Base-by-base conservation (phyloP, 176 grass and related monocot genomes). In the Phoenix roebelenii region DNA sequence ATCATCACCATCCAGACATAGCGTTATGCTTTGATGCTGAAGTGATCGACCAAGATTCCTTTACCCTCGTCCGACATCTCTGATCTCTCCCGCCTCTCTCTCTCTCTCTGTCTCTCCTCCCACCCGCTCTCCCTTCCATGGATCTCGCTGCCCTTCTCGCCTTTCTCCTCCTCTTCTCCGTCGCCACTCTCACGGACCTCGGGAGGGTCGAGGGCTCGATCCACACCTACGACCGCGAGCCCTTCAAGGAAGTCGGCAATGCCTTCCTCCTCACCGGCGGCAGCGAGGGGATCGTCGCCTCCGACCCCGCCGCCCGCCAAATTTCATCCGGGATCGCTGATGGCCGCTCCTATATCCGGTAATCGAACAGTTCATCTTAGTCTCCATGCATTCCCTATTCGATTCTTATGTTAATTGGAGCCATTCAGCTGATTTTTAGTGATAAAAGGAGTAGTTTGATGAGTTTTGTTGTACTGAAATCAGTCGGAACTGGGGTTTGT, bases 241-340 rank as follows among this genome's bases (percentile, higher is more conserved):
- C 93, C 22, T 98, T 98, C 79, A 83, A 83, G 59, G 93, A 98
- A 74, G 93, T 98, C 57, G 93, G 93, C 16, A 98, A 98, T 69
- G 84, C 94, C 23, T 85, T 98, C 79, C 94, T 98, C 62, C 88
- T 98, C 73, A 93, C 88, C 67, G 94, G 94, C 30, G 94, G 94
- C 35, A 98, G 94, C 71, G 94, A 98, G 76, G 94, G 94, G 39
- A 74, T 98, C 68, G 82, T 92, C 60, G 66, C 84, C 57, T 81
- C 83, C 58, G 54, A 39, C 51, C 19, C 53, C 52, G 51, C 29
- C 18, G 65, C 65, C 28, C 51, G 52, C 15, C 17, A 18, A 12
- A 52, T 52, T 19, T 52, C 65, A 52, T 44, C 16, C 17, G 26
- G 52, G 52, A 56, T 68, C 65, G 26, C 35, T 15, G 65, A 68